phyloP scores from a whole-genome alignment of 2,329 filamentous ascomycete genomes.

The Arthroderma uncinatum region DNA sequence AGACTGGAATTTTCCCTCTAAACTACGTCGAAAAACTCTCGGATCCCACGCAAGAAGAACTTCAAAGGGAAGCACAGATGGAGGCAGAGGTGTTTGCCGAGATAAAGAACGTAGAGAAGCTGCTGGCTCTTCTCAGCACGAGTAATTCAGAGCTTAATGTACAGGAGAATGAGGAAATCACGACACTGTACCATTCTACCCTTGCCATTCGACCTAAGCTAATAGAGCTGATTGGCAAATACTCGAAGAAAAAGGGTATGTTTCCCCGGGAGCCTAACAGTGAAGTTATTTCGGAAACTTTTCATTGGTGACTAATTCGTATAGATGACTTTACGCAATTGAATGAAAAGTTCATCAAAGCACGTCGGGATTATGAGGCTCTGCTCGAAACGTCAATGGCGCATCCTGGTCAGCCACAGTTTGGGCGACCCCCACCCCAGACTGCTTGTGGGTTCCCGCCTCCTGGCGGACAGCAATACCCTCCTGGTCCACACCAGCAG shows the following conservation, averaged over 20 bases:
- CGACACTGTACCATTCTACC: conserved; percentile 79
- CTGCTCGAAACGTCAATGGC: conserved; percentile 96
- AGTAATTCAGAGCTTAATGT: conserved; percentile 68
- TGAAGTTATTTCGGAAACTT: no score
- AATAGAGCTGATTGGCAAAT: conserved; percentile 96
- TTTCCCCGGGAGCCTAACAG: not conserved
- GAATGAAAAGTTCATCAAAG: conserved; percentile 99
- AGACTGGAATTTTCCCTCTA: conserved; percentile 93
- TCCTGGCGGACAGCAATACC: conserved; percentile 24
- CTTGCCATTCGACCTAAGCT: conserved; percentile 89
- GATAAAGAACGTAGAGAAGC: conserved; percentile 65
- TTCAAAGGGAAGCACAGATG: conserved; percentile 93
- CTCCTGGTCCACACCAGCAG: conserved; percentile 33
- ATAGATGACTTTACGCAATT: conserved; percentile 94
- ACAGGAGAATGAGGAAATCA: conserved; percentile 95
- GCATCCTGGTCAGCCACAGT: conserved; percentile 58
- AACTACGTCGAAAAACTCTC: conserved; percentile 98
- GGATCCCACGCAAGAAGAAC: conserved; percentile 85
- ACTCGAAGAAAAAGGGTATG: conserved; percentile 94
- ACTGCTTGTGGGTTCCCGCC: conserved; percentile 31
- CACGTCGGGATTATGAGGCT: conserved; percentile 87
- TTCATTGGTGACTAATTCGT: not conserved
- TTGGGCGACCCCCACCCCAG: conserved; percentile 19
- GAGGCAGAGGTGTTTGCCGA: conserved; percentile 69
- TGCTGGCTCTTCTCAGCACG: conserved; percentile 83